Evolutionary conservation across 2,329 filamentous ascomycete genomes (phyloP).

Genomic region (Penicillium sp.): DNA sequence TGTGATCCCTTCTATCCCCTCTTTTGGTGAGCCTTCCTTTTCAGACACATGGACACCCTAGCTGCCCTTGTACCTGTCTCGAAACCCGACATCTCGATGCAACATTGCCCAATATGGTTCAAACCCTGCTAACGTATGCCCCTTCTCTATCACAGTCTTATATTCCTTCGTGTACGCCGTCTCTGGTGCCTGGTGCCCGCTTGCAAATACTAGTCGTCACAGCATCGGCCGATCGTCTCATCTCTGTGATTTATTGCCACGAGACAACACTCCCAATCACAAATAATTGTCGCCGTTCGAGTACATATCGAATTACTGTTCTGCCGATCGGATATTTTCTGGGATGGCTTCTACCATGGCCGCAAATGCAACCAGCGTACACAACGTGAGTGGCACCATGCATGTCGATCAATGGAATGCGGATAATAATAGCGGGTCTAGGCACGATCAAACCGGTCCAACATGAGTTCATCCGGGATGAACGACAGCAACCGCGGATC

Average conservation of each 20-base stretch:
- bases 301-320: constrained; percentile 26
- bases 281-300: constrained; percentile 22
- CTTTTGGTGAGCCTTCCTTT: constrained; percentile 21
- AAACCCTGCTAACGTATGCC: constrained; percentile 18
- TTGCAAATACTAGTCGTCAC: constrained; percentile 30
- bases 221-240: constrained; percentile 15
- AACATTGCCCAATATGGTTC: not conserved
- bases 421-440: constrained; percentile 15
- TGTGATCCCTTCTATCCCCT: constrained; percentile 20
- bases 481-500: constrained; percentile 37
- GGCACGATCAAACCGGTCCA: constrained; percentile 37
- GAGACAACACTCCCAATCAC: constrained; percentile 11
- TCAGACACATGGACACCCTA: not conserved
- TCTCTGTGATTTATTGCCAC: constrained; percentile 20
- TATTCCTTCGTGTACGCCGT: constrained; percentile 26
- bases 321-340: constrained; percentile 16
- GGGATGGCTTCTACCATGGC: constrained; percentile 38
- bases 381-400: constrained; percentile 34
- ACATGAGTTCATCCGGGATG: constrained; percentile 39
- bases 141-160: constrained; percentile 20
- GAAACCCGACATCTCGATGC: not conserved
- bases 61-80: not conserved
- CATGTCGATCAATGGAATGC: not conserved
- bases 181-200: constrained; percentile 31
- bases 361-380: constrained; percentile 35